Conservation (phyloP, 768 basidiomycete species). For the Rossbeevera mucosa region DNA sequence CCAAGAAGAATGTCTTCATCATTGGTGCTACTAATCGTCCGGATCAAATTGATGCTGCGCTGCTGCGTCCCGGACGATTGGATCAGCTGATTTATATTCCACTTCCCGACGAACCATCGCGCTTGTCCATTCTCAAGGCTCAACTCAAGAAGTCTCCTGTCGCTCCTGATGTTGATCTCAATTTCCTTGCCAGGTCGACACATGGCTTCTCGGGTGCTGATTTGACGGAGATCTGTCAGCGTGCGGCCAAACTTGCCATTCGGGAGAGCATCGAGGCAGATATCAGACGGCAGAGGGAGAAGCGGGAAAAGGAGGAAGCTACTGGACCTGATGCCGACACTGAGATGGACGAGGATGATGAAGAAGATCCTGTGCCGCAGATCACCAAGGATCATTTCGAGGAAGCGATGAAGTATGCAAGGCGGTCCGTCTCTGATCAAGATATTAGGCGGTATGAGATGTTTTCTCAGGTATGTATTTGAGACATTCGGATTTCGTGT, state of each 20-base stretch:
- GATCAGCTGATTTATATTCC: conserved; percentile 99
- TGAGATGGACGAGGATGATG: conserved; percentile 65
- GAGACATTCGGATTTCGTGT: neutral
- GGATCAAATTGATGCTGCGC: conserved; percentile 90
- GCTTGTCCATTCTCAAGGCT: conserved; percentile 87
- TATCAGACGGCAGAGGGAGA: conserved; percentile 73
- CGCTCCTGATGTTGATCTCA: conserved; percentile 73
- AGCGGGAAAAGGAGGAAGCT: conserved; percentile 75
- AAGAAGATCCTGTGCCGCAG: conserved; percentile 86
- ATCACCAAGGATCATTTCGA: conserved; percentile 94
- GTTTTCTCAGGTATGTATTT: conserved; percentile 74
- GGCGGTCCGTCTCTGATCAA: conserved; percentile 93
- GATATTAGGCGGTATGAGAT: conserved; percentile 98
- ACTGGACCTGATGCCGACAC: conserved; percentile 55
- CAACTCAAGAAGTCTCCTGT: conserved; percentile 90
- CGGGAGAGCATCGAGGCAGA: conserved; percentile 93
- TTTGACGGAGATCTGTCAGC: conserved; percentile 98
- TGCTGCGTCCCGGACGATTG: conserved; percentile 95
- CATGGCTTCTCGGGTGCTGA: conserved; percentile 99
- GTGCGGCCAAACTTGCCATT: conserved; percentile 95
- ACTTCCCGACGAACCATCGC: conserved; percentile 89
- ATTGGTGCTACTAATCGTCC: conserved; percentile 97
- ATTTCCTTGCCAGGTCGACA: conserved; percentile 85
- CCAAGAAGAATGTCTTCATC: conserved; percentile 99
- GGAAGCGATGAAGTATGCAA: conserved; percentile 97